Evolutionary conservation across 306 rosid genomes (phyloP).

Genomic region (Trifolium repens): DNA sequence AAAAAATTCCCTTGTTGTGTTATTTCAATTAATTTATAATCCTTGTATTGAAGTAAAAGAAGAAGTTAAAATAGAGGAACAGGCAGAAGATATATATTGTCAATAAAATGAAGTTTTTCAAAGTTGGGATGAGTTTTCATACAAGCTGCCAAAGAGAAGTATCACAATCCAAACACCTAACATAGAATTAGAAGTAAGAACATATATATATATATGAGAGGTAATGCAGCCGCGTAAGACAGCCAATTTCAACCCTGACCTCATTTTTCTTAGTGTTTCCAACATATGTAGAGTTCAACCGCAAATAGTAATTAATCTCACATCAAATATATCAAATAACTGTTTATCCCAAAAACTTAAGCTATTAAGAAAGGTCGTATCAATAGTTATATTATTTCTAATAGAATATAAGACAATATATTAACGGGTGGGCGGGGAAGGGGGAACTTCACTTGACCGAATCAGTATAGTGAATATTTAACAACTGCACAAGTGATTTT

Average conservation of each 20-base stretch:
- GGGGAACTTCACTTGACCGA: too few species aligned
- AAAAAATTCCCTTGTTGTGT: neutral
- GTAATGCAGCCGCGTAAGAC: conserved; percentile 38
- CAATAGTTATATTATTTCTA: too few species aligned
- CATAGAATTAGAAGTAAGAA: conserved; percentile 46
- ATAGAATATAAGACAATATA: too few species aligned
- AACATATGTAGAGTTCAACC: too few species aligned
- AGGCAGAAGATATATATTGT: conserved; percentile 2
- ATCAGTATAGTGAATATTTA: too few species aligned
- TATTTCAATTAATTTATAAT: neutral
- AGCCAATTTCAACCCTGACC: conserved; percentile 40
- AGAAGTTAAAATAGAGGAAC: neutral
- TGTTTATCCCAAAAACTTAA: too few species aligned
- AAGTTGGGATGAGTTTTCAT: conserved; percentile 48
- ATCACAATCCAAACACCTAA: conserved; percentile 52
- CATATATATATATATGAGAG: conserved; percentile 24
- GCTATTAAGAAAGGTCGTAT: too few species aligned
- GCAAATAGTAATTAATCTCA: too few species aligned
- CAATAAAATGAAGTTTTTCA: conserved; percentile 33
- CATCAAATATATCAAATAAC: too few species aligned
- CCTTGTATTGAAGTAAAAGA: neutral
- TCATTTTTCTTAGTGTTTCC: conserved; percentile 10
- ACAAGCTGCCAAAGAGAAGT: conserved; percentile 42
- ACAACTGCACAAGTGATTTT: too few species aligned
- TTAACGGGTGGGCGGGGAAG: too few species aligned